Conservation (phyloP, 169 alveolate genomes). For the Condylostoma magnum region DNA sequence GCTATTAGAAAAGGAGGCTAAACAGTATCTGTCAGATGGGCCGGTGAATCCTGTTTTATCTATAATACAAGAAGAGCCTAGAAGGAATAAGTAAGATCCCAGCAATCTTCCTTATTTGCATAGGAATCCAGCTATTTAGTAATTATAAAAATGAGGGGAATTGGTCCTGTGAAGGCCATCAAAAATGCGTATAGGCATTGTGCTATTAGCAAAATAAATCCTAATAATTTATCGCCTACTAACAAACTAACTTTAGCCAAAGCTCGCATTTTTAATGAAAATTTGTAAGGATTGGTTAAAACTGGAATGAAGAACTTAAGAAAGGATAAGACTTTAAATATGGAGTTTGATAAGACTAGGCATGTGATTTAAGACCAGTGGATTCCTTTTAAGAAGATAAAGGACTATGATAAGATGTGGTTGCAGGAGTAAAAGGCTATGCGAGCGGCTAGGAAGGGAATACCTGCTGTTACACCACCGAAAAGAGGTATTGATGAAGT, state of each 20-base stretch:
- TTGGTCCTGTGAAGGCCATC: too few relatives aligned
- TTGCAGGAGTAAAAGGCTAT: not conserved
- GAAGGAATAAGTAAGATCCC: constrained; percentile 45
- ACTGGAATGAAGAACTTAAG: not conserved
- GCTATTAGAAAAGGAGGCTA: constrained; percentile 67
- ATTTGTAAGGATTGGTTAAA: constrained; percentile 15
- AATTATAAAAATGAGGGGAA: too few relatives aligned
- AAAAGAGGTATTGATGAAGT: not conserved
- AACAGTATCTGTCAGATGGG: constrained; percentile 41
- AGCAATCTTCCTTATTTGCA: constrained; percentile 64
- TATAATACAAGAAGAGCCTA: constrained; percentile 42
- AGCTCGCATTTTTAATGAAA: constrained; percentile 31
- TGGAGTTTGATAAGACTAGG: not conserved
- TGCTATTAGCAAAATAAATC: not conserved
- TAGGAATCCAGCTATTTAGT: constrained; percentile 74
- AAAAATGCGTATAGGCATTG: too few relatives aligned
- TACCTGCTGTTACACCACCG: not conserved
- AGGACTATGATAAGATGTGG: not conserved
- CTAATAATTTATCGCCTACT: constrained; percentile 35
- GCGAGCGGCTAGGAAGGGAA: not conserved
- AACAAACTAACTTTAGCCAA: constrained; percentile 32
- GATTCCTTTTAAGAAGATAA: not conserved
- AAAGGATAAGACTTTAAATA: not conserved
- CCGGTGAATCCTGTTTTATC: constrained; percentile 62
- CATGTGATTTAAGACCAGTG: not conserved